Percentiles rank a stretch among this genome's conserved stretches.
Conservation (phyloP, 176 grass and related monocot species). For the Panicum miliaceum region DNA sequence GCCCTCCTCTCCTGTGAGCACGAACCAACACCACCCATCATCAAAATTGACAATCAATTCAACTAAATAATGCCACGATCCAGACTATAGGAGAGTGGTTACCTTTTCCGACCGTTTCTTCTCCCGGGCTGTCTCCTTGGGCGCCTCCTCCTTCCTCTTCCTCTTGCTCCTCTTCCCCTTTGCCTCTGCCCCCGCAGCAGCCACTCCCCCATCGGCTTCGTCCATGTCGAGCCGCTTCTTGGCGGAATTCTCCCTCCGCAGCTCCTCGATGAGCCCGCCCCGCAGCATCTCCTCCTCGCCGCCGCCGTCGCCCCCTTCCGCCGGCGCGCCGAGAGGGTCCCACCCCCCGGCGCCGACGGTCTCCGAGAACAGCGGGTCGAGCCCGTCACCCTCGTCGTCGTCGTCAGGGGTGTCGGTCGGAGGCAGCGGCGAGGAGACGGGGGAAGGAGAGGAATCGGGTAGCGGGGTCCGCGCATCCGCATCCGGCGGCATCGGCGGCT, state of each 20-base stretch:
- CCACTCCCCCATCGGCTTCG: conserved; percentile 40
- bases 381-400: conserved; percentile 47
- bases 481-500: conserved; percentile 18
- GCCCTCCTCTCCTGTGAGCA: conserved; percentile 69
- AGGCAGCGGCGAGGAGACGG: conserved; percentile 26
- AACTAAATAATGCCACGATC: background rate
- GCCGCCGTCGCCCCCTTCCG: conserved; percentile 22
- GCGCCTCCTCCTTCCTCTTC: conserved; percentile 61
- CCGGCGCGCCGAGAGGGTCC: conserved; percentile 35
- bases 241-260: conserved; percentile 61
- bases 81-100: background rate
- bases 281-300: conserved; percentile 48
- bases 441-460: conserved; percentile 5
- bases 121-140: conserved; percentile 57
- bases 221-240: conserved; percentile 85
- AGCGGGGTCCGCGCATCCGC: conserved; percentile 22
- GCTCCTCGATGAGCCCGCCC: conserved; percentile 65
- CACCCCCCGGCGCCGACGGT: conserved; percentile 17
- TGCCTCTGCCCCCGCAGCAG: background rate
- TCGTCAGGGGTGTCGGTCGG: conserved; percentile 29
- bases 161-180: conserved; percentile 64
- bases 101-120: conserved; percentile 79
- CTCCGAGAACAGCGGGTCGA: conserved; percentile 63
- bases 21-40: conserved; percentile 34
- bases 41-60: background rate